Base-by-base conservation (phyloP, 441 rosid genomes). In the Kokia cookei region DNA sequence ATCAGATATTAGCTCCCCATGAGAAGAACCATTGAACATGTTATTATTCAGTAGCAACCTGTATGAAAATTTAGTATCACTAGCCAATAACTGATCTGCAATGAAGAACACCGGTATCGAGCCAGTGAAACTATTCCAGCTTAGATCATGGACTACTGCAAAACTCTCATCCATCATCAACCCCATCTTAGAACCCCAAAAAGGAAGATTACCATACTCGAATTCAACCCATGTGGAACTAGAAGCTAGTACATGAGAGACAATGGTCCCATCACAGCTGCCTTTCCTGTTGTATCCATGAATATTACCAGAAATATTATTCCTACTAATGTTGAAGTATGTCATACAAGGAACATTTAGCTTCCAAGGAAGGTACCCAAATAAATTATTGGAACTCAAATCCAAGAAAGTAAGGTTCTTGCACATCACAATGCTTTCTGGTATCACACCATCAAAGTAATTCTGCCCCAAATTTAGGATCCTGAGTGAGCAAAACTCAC, bases 341-440 rank as follows among this genome's bases (percentile, higher is more conserved):
- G 76, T 72, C 90, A 90, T 83, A 63, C 94, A 90, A 11, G 92
- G 84, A 82, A 88, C 81, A 69, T 65, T 90, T 53, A 88, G 85
- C 69, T 69, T 76, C 59, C 65, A 35, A 13, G 92, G 91, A 68
- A 90, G 82, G 75, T 66, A 65, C 2, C 94, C 92, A 19, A 40
- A 67, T 73, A 90, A 79, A 70, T 72, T 73, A 75, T 90, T 88
- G 59, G 85, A 88, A 79, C 94, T 86, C 82, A 90, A 81, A 79
- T 90, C 94, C 85, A 88, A 76, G 78, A 88, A 81, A 68, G 87
- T 80, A 17, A 90, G 86, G 69, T 82, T 88, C 82, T 77, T 82
- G 29, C 94, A 90, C 76, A 72, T 59, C 50, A 79, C 82, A 47
- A 88, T 51, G 68, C 78, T 82, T 65, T 69, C 71, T 3, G 92